Percentiles rank a stretch among this genome's conserved stretches.
phyloP scores from a whole-genome alignment of 257 asterid species.

The Henckelia pumila region DNA sequence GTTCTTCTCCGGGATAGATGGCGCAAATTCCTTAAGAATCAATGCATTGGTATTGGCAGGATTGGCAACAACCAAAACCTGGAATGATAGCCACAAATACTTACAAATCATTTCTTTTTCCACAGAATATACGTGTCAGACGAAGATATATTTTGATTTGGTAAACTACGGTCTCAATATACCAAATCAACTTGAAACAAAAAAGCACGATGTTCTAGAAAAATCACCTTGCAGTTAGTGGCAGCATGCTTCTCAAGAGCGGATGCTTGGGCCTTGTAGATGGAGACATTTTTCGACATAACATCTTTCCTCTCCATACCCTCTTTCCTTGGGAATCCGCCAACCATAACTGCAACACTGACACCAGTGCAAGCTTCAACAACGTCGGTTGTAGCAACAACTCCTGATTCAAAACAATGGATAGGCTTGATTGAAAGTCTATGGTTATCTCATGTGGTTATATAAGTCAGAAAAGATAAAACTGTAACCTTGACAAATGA shows the following conservation, averaged over 20 bases:
- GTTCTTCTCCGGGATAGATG: conserved; percentile 83
- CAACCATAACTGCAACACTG: conserved; percentile 88
- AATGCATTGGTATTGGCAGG: conserved; percentile 96
- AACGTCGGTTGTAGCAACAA: conserved; percentile 89
- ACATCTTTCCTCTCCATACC: conserved; percentile 61
- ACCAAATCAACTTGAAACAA: neutral
- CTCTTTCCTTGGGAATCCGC: conserved; percentile 97
- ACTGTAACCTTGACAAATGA: neutral
- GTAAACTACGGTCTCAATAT: neutral
- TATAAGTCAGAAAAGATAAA: neutral
- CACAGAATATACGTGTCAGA: neutral
- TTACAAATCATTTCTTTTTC: neutral
- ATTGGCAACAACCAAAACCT: conserved; percentile 97
- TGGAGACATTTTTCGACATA: conserved; percentile 18
- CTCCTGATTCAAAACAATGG: conserved; percentile 50
- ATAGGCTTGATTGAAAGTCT: neutral
- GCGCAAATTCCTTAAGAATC: conserved; percentile 87
- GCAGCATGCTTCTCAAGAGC: conserved; percentile 19
- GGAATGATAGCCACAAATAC: conserved; percentile 17
- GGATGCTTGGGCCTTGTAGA: conserved; percentile 14
- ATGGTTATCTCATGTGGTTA: neutral
- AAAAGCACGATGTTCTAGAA: neutral
- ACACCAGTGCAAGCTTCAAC: conserved; percentile 88
- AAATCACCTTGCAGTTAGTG: conserved; percentile 13
- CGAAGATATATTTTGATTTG: neutral